Percentiles rank a stretch among this genome's conserved stretches.
phyloP scores from a whole-genome alignment of 2,329 filamentous ascomycete species.

The Cercospora citrullina region DNA sequence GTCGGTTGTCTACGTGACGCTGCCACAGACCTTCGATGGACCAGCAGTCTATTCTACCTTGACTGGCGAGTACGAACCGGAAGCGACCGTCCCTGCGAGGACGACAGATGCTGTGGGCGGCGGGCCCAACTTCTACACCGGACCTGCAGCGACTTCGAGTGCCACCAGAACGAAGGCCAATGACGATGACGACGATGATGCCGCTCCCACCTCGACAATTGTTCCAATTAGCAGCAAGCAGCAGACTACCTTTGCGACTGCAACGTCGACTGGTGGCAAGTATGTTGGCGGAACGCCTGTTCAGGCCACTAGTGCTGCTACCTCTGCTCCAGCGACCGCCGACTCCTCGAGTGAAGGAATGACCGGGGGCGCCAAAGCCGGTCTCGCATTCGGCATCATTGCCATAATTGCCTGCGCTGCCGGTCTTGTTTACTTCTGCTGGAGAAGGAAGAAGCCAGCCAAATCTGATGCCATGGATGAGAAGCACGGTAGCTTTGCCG shows the following conservation, averaged over 20 bases:
- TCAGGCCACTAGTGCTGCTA: slow-evolving; percentile 24
- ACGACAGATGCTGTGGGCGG: slow-evolving; percentile 20
- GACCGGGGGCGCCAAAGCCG: slow-evolving; percentile 64
- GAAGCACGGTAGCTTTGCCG: slow-evolving; percentile 33
- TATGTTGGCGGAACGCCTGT: slow-evolving; percentile 30
- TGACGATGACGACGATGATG: not conserved
- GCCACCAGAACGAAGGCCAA: slow-evolving; percentile 13
- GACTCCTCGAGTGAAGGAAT: slow-evolving; percentile 38
- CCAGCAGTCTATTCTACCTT: slow-evolving; percentile 39
- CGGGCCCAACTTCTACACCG: slow-evolving; percentile 20
- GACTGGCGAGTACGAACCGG: slow-evolving; percentile 14
- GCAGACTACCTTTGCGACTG: slow-evolving; percentile 26
- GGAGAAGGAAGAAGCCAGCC: slow-evolving; percentile 70
- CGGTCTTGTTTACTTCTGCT: slow-evolving; percentile 68
- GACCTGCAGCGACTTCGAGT: slow-evolving; percentile 18
- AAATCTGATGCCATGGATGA: slow-evolving; percentile 46
- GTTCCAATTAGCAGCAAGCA: slow-evolving; percentile 17
- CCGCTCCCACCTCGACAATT: slow-evolving; percentile 20
- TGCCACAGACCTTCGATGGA: slow-evolving; percentile 54
- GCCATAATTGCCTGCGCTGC: slow-evolving; percentile 66
- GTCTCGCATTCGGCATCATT: slow-evolving; percentile 80
- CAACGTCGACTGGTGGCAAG: slow-evolving; percentile 14
- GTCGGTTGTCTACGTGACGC: slow-evolving; percentile 56
- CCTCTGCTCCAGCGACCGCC: slow-evolving; percentile 14
- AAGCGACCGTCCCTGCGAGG: slow-evolving; percentile 20